Conservation (phyloP, 106 monocot genomes). For the Acanthochlamys bracteata region DNA sequence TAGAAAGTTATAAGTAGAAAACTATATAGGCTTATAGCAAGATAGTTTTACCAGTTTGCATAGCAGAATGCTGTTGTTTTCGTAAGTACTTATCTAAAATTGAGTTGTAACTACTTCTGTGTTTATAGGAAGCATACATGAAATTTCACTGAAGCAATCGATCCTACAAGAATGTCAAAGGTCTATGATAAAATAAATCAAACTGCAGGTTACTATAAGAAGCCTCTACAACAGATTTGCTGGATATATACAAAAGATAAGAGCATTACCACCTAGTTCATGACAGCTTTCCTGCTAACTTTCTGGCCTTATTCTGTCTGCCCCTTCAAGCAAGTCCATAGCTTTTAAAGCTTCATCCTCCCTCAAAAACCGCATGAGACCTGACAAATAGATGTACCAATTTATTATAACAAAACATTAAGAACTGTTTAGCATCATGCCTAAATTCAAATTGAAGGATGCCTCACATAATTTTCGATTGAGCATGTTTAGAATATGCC, state of each 20-base stretch:
- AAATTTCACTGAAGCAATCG: too few relatives aligned
- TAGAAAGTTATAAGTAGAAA: too few relatives aligned
- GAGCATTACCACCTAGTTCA: conserved; percentile 42
- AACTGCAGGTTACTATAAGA: not conserved
- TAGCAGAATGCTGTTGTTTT: too few relatives aligned
- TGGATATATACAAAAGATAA: not conserved
- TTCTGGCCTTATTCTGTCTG: conserved; percentile 20
- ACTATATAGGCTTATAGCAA: too few relatives aligned
- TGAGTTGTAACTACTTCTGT: too few relatives aligned
- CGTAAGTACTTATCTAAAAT: too few relatives aligned
- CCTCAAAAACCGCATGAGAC: conserved; percentile 39
- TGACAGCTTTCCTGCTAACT: conserved; percentile 24
- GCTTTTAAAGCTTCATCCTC: conserved; percentile 32
- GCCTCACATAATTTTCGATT: too few relatives aligned
- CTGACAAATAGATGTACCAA: conserved; percentile 30
- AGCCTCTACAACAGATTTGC: not conserved
- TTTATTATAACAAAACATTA: not conserved
- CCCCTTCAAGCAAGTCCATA: conserved; percentile 36
- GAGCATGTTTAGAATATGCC: too few relatives aligned
- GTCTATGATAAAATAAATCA: not conserved
- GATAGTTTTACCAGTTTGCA: too few relatives aligned
- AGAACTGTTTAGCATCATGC: too few relatives aligned
- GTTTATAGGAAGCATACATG: too few relatives aligned
- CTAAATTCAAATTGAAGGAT: too few relatives aligned
- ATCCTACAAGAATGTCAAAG: not conserved